phyloP scores from a whole-genome alignment of 2,329 filamentous ascomycete genomes.

The Trichoderma harzianum region DNA sequence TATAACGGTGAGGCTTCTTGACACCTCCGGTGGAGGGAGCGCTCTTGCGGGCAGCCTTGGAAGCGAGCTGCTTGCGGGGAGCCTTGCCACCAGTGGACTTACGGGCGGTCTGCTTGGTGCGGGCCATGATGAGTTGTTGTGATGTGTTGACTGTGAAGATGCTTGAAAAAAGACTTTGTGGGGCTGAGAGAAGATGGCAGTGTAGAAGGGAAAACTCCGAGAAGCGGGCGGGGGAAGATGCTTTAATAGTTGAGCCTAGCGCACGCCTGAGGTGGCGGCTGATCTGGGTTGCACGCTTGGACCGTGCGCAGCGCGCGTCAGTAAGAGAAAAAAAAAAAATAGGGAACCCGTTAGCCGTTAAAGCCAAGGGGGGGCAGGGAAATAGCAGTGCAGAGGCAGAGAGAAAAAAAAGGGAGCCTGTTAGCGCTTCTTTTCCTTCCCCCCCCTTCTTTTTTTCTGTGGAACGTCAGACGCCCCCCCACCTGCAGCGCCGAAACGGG shows the following conservation, averaged over 20 bases:
- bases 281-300: slow-evolving; percentile 33
- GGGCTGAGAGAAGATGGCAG: slow-evolving; percentile 33
- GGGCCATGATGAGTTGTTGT: slow-evolving; percentile 54
- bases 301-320: slow-evolving; percentile 25
- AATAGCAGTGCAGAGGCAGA: neutral
- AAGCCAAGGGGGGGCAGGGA: neutral
- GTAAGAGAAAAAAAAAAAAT: slow-evolving; percentile 15
- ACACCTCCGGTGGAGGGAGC: slow-evolving; percentile 95
- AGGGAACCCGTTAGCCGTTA: neutral
- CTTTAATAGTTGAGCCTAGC: slow-evolving; percentile 40
- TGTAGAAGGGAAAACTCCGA: slow-evolving; percentile 41
- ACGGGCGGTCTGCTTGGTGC: slow-evolving; percentile 65
- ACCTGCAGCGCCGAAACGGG: neutral
- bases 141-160: slow-evolving; percentile 27
- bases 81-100: slow-evolving; percentile 80
- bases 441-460: neutral
- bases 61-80: slow-evolving; percentile 93
- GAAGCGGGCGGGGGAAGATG: slow-evolving; percentile 42
- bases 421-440: neutral
- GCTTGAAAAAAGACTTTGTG: slow-evolving; percentile 25
- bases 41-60: slow-evolving; percentile 98
- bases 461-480: neutral
- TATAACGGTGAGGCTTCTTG: slow-evolving; percentile 91
- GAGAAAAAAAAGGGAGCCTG: slow-evolving; percentile 23
- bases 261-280: slow-evolving; percentile 32